Evolutionary conservation across 208 protist species (phyloP), one percentile per base, ranked within the genome.

Genomic region (Leishmania amazonensis): DNA sequence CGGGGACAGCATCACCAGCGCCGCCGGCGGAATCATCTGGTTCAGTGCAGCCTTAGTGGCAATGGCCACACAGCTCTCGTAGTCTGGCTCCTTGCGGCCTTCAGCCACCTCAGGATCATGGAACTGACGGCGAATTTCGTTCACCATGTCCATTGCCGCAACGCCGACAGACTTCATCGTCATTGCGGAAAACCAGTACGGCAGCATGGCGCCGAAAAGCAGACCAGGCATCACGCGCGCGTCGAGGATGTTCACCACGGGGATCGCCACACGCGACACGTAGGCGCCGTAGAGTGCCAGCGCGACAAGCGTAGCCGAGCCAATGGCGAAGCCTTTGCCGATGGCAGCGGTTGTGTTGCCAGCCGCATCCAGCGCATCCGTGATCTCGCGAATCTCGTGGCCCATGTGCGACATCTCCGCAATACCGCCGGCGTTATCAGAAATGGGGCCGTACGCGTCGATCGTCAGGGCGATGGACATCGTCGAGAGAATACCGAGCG

Each of bases 341-440:
- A 99, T 98, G 65, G 98, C 98, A 31, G 97, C 97, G 38, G 98
- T 99, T 28, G 98, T 99, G 93, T 99, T 99, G 64, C 98, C 98
- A 38, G 97, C 94, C 21, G 98, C 97, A 81, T 99, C 98, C 31
- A 99, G 86, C 35, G 94, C 92, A 81, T 99, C 98, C 31, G 98
- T 99, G 72, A 93, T 95, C 75, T 98, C 94, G 76, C 98, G 94
- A 54, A 98, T 96, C 76, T 95, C 86, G 65, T 92, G 85, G 8
- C 88, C 90, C 88, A 98, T 95, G 87, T 97, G 91, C 35, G 93
- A 87, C 92, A 98, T 96, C 84, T 99, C 97, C 38, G 96, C 97
- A 83, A 99, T 98, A 58, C 98, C 98, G 65, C 98, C 98, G 51
- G 98, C 98, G 87, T 99, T 99, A 83, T 99, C 98, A 54, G 93